A percentile compares a stretch with the other conserved stretches of the same genome.
Evolutionary conservation across 345 rosid species (phyloP).

Genomic region (Mangifera indica): DNA sequence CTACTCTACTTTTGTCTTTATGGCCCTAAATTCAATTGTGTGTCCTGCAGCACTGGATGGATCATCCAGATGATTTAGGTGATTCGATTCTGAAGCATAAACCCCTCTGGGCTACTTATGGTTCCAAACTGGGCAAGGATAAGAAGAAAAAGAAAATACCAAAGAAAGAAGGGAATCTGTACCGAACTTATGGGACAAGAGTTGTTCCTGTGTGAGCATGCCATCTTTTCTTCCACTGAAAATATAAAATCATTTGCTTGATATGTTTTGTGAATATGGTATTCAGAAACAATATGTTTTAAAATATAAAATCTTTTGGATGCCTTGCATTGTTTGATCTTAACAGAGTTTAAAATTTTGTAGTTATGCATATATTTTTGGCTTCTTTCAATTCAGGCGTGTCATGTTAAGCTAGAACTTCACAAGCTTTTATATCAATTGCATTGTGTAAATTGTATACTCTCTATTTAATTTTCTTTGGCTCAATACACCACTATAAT

Average conservation of each 20-base stretch:
- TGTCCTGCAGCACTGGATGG: conserved; percentile 71
- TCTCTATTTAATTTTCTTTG: conserved; percentile 1
- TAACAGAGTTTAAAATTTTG: background rate
- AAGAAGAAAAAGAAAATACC: conserved; percentile 53
- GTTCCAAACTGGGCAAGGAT: conserved; percentile 43
- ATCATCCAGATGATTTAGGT: conserved; percentile 60
- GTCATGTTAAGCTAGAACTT: background rate
- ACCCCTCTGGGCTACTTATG: conserved; percentile 87
- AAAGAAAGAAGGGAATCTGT: conserved; percentile 70
- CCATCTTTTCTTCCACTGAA: conserved; percentile 9
- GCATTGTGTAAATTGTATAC: background rate
- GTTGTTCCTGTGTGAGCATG: conserved; percentile 92
- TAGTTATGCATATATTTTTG: background rate
- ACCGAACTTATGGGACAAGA: conserved; percentile 93
- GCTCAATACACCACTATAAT: conserved; percentile 5
- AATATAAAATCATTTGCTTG: background rate
- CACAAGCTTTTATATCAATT: background rate
- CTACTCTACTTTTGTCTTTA: conserved; percentile 13
- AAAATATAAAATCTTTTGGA: background rate
- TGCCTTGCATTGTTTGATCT: background rate
- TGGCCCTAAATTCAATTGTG: conserved; percentile 25
- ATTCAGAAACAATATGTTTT: background rate
- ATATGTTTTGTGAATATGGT: background rate
- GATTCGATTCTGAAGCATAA: conserved; percentile 91
- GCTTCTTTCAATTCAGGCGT: background rate